These are phyloP conservation scores for Chaetomiaceae sp. DNA, from an alignment of 2,329 filamentous ascomycete species.

Conservation along the genomic window DNA sequence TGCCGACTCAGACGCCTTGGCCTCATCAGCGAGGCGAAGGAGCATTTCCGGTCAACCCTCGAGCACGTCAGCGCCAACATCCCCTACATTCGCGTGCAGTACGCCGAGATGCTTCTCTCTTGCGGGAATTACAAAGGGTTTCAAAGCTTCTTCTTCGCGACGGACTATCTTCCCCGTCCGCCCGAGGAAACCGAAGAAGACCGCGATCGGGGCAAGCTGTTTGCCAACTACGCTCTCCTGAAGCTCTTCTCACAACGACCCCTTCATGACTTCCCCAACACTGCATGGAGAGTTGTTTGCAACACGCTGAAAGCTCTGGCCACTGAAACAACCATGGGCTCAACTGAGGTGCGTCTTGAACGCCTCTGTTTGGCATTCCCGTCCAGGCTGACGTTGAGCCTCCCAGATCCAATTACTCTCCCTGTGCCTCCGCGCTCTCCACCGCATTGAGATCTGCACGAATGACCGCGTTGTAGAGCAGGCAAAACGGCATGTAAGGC, in stretches of 20 bases:
- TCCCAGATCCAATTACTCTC: slow-evolving; percentile 13
- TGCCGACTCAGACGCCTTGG: slow-evolving; percentile 18
- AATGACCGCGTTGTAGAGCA: background rate
- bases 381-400: background rate
- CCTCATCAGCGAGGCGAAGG: slow-evolving; percentile 15
- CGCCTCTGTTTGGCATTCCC: background rate
- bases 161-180: background rate
- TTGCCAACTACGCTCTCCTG: slow-evolving; percentile 10
- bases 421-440: slow-evolving; percentile 10
- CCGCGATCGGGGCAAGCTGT: slow-evolving; percentile 6
- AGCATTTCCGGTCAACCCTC: slow-evolving; percentile 11
- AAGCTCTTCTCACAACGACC: slow-evolving; percentile 12
- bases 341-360: slow-evolving; percentile 16
- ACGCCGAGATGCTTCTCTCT: slow-evolving; percentile 17
- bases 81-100: slow-evolving; percentile 19
- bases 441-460: background rate
- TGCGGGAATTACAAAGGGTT: slow-evolving; percentile 15
- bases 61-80: slow-evolving; percentile 3
- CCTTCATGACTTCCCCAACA: background rate
- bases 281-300: background rate
- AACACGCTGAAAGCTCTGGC: slow-evolving; percentile 1
- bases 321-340: slow-evolving; percentile 1
- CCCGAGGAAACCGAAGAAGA: background rate
- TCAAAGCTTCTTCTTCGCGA: background rate
- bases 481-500: background rate